Conservation (phyloP, 208 protist species). For the Acanthamoeba healyi region DNA sequence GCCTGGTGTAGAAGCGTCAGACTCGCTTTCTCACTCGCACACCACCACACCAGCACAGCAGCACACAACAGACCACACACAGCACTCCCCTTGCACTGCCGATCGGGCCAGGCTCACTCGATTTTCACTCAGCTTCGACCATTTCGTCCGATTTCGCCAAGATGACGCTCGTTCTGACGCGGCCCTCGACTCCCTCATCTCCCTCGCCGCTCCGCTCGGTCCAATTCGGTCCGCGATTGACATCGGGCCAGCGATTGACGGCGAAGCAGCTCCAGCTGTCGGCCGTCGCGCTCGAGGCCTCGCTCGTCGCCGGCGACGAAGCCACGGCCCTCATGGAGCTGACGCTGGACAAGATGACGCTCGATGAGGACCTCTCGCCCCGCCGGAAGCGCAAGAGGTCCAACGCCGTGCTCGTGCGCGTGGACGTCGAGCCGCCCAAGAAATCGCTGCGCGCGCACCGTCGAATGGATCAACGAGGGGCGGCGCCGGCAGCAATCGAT, state of each 20-base stretch:
- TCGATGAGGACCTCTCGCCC: background rate
- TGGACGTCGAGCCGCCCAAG: background rate
- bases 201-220: background rate
- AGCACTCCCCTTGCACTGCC: background rate
- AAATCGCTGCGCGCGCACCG: background rate
- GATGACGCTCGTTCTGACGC: background rate
- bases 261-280: background rate
- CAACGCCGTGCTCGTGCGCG: background rate
- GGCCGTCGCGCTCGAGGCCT: background rate
- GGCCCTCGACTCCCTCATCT: background rate
- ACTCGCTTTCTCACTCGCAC: background rate
- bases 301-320: background rate
- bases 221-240: background rate
- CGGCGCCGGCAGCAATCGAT: background rate
- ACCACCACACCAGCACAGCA: background rate
- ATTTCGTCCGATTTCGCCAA: background rate
- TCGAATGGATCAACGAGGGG: background rate
- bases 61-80: background rate
- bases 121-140: background rate
- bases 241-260: background rate
- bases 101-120: no score
- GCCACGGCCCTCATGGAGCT: background rate
- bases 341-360: background rate
- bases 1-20: background rate
- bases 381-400: conserved; percentile 18